A percentile compares a stretch with the other conserved stretches of the same genome.
Conservation (phyloP, 1,284 basidiomycete species). For the Sporisorium graminicola region DNA sequence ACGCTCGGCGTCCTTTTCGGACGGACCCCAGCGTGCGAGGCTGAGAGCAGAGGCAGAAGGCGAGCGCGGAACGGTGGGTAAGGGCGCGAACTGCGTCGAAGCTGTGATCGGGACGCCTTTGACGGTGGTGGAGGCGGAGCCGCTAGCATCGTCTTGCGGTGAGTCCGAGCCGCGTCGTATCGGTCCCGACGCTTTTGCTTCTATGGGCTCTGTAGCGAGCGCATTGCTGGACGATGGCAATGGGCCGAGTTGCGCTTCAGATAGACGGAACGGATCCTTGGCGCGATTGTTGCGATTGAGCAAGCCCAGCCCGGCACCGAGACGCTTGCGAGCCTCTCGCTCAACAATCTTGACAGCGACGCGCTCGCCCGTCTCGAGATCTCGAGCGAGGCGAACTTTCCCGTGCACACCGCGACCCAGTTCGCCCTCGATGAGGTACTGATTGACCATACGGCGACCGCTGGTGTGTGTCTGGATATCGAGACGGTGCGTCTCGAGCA, state of each 20-base stretch:
- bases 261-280: conserved; percentile 20
- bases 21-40: conserved; percentile 26
- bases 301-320: conserved; percentile 50
- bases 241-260: conserved; percentile 12
- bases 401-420: conserved; percentile 68
- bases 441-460: conserved; percentile 68
- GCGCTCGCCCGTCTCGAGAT: conserved; percentile 62
- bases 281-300: conserved; percentile 32
- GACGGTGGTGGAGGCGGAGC: conserved; percentile 28
- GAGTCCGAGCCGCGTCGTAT: conserved; percentile 8
- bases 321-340: conserved; percentile 60
- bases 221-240: background rate
- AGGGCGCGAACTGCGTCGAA: conserved; percentile 34
- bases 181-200: background rate
- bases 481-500: conserved; percentile 63
- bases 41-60: conserved; percentile 19
- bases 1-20: conserved; percentile 45
- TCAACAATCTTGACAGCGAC: conserved; percentile 69
- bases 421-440: conserved; percentile 68
- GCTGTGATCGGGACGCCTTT: conserved; percentile 26
- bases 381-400: conserved; percentile 63
- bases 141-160: conserved; percentile 24
- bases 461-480: conserved; percentile 64
- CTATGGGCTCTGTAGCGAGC: background rate
- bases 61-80: conserved; percentile 37